Base-by-base conservation (phyloP, 2,329 filamentous ascomycete species). In the Aureobasidium sp. region DNA sequence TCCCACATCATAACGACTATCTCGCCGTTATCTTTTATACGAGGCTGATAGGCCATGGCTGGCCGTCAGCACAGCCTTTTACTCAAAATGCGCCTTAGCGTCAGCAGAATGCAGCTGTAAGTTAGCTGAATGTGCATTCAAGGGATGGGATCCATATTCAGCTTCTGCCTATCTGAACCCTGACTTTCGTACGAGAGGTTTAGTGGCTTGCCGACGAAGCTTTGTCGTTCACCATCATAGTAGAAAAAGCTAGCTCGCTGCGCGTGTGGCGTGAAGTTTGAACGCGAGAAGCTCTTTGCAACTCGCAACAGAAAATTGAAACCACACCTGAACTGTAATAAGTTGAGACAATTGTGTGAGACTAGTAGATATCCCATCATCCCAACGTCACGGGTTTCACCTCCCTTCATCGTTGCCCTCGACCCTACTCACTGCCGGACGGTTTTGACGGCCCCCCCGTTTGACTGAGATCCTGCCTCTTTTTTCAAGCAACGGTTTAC, bases 301-400 rank as follows among this genome's bases (percentile, higher is more conserved):
- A 21, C 21, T 21, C 21, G 45, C 27, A 32, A n/a, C 15, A 42
- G 21, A 7, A 42, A 42, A 50, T 50, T 34, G 53, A 57, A 30
- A 34, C 39, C 29, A 36, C 53, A 57, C 30, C 39, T 57, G 53
- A 57, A 45, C 53, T 57, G 53, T 57, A 57, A 45, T 57, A 36
- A 36, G 41, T 57, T 57, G 53, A 57, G 53, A 57, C 53, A 55
- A 48, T 21, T 57, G 36, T 25, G 50, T 41, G 50, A 54, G 37
- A 42, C 50, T 54, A 54, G 50, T 21, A 21, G 21, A 21, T 21
- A 21, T 21, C 21, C 27, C 37, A 54, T 54, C 21, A 42, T 54
- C 32, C 8, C 50, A 54, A 42, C 50, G 37, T 54, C 50, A 42
- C 50, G 50, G 50, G 50, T 54, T 21, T 54, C 50, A 54, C 50